Base-by-base conservation (phyloP, 352 stramenopile genomes). In the Globisporangium paddicum region DNA sequence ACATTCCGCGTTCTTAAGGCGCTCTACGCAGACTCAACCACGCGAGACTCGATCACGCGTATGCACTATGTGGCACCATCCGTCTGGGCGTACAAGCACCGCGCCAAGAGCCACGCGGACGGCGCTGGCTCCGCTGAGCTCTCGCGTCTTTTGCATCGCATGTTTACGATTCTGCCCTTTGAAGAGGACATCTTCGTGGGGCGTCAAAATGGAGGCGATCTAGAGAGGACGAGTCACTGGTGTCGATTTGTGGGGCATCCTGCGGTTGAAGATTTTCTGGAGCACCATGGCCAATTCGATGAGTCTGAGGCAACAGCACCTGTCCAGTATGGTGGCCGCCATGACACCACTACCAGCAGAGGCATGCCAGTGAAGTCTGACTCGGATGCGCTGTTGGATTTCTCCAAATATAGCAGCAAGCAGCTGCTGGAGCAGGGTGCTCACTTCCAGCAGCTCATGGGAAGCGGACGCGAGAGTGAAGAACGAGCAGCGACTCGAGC, bases 41-140 rank as follows among this genome's bases (percentile, higher is more conserved):
- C 62, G 3, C 18, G 49, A 1, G 25, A 65, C 16, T 49, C 52
- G 1, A 55, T 83, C 16, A 75, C 59, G 58, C 78, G 81, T 47
- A 80, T 82, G 34, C 83, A 93, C 56, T 93, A 87, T 63, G 82
- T 93, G n/a, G 77, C 80, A 34, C 82, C 82, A 11, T 93, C 82
- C 1, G 71, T 83, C 16, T 90, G 82, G 82, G 82, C 82, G 37
- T 93, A 89, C 64, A 78, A 73, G 30, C 72, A 89, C 58, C 72
- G 76, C 53, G 63, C 72, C 40, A 60, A 55, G n/a, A 32, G 28
- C 28, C 28, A 32, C 38, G 63, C 53, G 64, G 72, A 37, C 58
- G 48, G n/a, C 35, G 61, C 25, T 32, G 56, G 78, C 30, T 79
- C 73, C 32, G 44, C 52, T 3, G 64, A 74, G 10, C 64, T 92